Evolutionary conservation across 495 filamentous ascomycete species (phyloP).

Genomic region (Penicillium taxi): DNA sequence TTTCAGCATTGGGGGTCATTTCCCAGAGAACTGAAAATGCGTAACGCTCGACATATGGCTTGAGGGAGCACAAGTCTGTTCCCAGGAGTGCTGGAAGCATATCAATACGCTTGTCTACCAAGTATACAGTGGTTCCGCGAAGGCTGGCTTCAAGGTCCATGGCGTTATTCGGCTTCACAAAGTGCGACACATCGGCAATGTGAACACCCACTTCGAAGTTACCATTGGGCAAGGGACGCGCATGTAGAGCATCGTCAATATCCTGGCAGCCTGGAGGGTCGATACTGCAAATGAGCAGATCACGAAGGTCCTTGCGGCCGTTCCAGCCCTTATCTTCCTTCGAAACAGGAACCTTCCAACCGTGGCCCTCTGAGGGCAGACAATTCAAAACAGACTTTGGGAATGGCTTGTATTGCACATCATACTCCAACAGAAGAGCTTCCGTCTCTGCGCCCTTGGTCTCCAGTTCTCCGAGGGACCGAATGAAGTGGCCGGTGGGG

Average conservation of each 20-base stretch:
- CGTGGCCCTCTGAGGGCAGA: constrained; percentile 82
- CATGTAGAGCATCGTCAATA: constrained; percentile 96
- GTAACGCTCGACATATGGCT: constrained; percentile 94
- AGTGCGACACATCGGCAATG: constrained; percentile 97
- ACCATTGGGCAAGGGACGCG: constrained; percentile 74
- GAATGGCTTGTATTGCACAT: constrained; percentile 96
- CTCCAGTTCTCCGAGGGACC: constrained; percentile 86
- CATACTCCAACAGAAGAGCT: constrained; percentile 86
- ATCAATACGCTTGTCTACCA: constrained; percentile 98
- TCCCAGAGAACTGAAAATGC: constrained; percentile 97
- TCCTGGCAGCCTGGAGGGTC: constrained; percentile 94
- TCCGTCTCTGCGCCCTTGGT: constrained; percentile 95
- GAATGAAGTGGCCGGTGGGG: constrained; percentile 86
- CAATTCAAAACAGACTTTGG: constrained; percentile 92
- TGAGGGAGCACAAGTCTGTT: constrained; percentile 92
- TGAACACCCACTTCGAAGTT: constrained; percentile 98
- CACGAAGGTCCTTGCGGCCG: constrained; percentile 71
- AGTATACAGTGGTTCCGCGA: constrained; percentile 91
- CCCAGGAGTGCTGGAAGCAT: constrained; percentile 96
- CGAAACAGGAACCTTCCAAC: constrained; percentile 79
- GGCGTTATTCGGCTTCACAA: constrained; percentile 91
- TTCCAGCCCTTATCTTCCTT: constrained; percentile 77
- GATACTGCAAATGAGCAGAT: constrained; percentile 90
- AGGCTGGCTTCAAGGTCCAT: constrained; percentile 94
- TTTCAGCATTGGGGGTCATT: constrained; percentile 72